Conservation (phyloP, 345 rosid genomes). For the Ricinus communis region DNA sequence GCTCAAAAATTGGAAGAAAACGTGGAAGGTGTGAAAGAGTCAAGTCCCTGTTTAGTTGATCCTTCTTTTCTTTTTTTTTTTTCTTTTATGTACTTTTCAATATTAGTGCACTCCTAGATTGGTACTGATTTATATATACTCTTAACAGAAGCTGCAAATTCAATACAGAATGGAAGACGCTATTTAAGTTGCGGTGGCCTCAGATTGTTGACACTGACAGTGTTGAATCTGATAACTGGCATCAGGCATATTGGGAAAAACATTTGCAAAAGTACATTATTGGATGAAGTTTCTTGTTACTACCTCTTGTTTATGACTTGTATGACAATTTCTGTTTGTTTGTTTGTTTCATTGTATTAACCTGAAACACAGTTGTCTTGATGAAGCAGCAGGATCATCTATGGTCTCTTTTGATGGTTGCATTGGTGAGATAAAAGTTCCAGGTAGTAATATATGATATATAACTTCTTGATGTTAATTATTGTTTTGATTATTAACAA, state of each 20-base stretch:
- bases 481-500: neutral
- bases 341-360: constrained; percentile 16
- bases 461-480: neutral
- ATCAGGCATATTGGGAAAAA: constrained; percentile 71
- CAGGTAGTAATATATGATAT: constrained; percentile 64
- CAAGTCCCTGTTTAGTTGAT: neutral
- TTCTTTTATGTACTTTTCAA: too few species aligned
- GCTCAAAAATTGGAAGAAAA: constrained; percentile 50
- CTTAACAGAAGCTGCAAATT: constrained; percentile 48
- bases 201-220: constrained; percentile 21
- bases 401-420: constrained; percentile 64
- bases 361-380: constrained; percentile 69
- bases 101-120: constrained; percentile 14
- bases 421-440: constrained; percentile 49
- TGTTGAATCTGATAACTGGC: constrained; percentile 57
- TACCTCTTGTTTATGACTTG: neutral
- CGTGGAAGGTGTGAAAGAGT: constrained; percentile 49
- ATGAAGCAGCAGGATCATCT: constrained; percentile 68
- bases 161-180: constrained; percentile 53
- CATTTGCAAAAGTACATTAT: constrained; percentile 68
- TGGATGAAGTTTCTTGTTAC: constrained; percentile 14
- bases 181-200: constrained; percentile 75
- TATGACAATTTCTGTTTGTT: neutral
- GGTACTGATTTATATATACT: neutral
- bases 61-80: neutral